Evolutionary conservation across 2,329 filamentous ascomycete genomes (phyloP).

Genomic region (Fusarium xyrophilum): DNA sequence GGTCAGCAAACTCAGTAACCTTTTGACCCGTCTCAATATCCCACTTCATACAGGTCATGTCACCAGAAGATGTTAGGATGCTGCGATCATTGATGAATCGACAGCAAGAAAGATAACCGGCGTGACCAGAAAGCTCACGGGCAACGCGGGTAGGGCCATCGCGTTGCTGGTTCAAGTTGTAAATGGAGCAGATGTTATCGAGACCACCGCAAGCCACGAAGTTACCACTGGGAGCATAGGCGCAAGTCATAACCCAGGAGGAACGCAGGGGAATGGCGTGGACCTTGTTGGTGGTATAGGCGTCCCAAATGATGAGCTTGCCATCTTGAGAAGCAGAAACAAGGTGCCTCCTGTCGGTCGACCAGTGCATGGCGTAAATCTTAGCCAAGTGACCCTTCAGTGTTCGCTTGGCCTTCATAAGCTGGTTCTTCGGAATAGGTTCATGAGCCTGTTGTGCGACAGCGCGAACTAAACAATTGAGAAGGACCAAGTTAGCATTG

Average conservation of each 20-base stretch:
- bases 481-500: conserved; percentile 39
- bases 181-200: conserved; percentile 99
- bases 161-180: conserved; percentile 92
- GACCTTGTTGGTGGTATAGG: conserved; percentile 99
- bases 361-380: conserved; percentile 99
- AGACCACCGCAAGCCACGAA: conserved; percentile 98
- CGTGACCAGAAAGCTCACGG: conserved; percentile 93
- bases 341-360: conserved; percentile 93
- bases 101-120: conserved; percentile 97
- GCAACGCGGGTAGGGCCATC: conserved; percentile 98
- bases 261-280: conserved; percentile 97
- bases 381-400: conserved; percentile 98
- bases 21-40: conserved; percentile 98
- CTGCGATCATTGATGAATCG: conserved; percentile 98
- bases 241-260: conserved; percentile 99
- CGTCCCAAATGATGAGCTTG: conserved; percentile 99
- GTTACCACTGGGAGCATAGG: conserved; percentile 97
- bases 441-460: conserved; percentile 94
- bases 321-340: conserved; percentile 98
- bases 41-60: conserved; percentile 99
- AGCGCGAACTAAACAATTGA: conserved; percentile 73
- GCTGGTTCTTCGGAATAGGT: conserved; percentile 83
- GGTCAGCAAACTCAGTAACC: conserved; percentile 97
- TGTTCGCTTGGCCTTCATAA: conserved; percentile 97
- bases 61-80: conserved; percentile 96